Evolutionary conservation across 371 early-diverging fungal species (phyloP), one percentile per base, ranked within the genome.

Genomic region (Rhizopus stolonifer): DNA sequence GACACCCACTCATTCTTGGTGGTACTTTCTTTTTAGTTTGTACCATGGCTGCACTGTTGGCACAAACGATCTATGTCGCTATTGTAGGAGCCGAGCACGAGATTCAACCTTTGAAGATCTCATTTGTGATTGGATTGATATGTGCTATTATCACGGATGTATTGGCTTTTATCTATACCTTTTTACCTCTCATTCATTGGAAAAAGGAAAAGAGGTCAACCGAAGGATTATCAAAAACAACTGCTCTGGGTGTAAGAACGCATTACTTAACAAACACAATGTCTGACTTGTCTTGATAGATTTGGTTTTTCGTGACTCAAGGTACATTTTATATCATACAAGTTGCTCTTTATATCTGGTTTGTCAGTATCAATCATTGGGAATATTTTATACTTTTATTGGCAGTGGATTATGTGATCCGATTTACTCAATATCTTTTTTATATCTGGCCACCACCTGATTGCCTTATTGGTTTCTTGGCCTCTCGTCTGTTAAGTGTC

Each of bases 181-280:
- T 56, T 29, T 46, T 40, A 24, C 61, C 61, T 40, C 38, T 61
- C 10, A 17, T 61, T 9, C 50, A 50, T 34, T 51, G 51, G 56
- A 55, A 17, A 29, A 46, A 61, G 15, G 42, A 42, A 36, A 55
- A 42, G n/a, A 45, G 47, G 40, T 10, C 31, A 2, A 46, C 43
- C 2, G 51, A 55, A 13, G 46, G 42, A 2, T 32, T 49, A n/a
- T 56, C 55, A 4, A 49, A 46, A 32, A 61, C 52, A 8, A 61
- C 61, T 17, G 61, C 56, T 19, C 8, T 61, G 18, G 61, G 61
- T 5, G 61, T 61, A 55, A 25, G 36, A 46, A 22, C 11, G 8
- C 6, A 17, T 15, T 14, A n/a, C 11, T 15, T n/a, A 15, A 11
- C 15, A 15, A 14, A 6, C 6, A 36, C 15, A 36, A 36, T n/a